Conservation (phyloP, 805 yeast genomes). For the Kodamaea kaohsiungensis region DNA sequence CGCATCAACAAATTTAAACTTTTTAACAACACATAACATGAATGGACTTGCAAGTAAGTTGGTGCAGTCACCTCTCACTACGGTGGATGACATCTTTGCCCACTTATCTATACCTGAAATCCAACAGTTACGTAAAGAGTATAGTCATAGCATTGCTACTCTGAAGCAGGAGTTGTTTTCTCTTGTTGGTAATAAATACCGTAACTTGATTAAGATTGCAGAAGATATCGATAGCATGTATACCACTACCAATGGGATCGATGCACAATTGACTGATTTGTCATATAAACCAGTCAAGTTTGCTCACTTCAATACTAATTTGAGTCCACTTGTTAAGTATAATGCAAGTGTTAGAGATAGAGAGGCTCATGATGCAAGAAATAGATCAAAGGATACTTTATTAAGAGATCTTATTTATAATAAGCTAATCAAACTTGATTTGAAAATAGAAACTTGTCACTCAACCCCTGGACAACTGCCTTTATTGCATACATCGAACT, state of each 20-base stretch:
- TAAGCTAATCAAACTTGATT: slow-evolving; percentile 30
- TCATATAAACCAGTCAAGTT: slow-evolving; percentile 33
- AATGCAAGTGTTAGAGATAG: slow-evolving; percentile 19
- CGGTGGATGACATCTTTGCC: slow-evolving; percentile 37
- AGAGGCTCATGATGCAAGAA: slow-evolving; percentile 20
- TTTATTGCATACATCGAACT: slow-evolving; percentile 25
- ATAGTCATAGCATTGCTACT: slow-evolving; percentile 23
- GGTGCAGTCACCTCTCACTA: slow-evolving; percentile 12
- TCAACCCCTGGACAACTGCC: slow-evolving; percentile 11
- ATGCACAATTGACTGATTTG: slow-evolving; percentile 28
- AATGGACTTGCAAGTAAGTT: slow-evolving; percentile 5
- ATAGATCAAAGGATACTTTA: slow-evolving; percentile 22
- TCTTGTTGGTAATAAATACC: slow-evolving; percentile 41
- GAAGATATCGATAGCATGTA: slow-evolving; percentile 41
- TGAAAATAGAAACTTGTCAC: slow-evolving; percentile 19
- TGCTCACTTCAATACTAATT: slow-evolving; percentile 23
- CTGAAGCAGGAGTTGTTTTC: slow-evolving; percentile 37
- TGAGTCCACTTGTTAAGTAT: slow-evolving; percentile 19
- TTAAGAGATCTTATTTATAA: slow-evolving; percentile 32
- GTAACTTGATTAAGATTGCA: slow-evolving; percentile 46
- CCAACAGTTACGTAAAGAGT: slow-evolving; percentile 29
- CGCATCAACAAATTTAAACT: background rate
- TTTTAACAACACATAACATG: slow-evolving; percentile 1
- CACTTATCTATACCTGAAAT: slow-evolving; percentile 34
- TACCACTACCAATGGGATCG: slow-evolving; percentile 20